A percentile compares a stretch with the other conserved stretches of the same genome.
These are phyloP conservation scores for Penicillium sp. DNA, from an alignment of 2,329 filamentous ascomycete species.

Conservation along the genomic window DNA sequence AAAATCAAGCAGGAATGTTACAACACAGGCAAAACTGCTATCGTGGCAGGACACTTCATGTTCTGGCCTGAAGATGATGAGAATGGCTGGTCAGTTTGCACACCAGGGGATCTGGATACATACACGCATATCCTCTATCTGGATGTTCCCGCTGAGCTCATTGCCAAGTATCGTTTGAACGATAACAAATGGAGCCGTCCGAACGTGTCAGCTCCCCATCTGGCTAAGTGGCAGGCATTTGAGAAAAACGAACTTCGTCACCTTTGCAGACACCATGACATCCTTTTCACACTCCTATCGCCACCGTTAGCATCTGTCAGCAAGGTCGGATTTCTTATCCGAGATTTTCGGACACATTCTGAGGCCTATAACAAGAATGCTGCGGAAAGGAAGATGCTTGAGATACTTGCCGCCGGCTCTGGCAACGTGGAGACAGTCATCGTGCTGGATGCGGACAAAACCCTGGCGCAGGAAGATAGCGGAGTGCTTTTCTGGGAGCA, in stretches of 20 bases:
- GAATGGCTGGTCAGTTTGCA: constrained; percentile 39
- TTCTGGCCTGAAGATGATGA: constrained; percentile 47
- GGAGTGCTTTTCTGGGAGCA: constrained; percentile 14
- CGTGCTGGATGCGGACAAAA: constrained; percentile 59
- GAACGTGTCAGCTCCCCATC: constrained; percentile 32
- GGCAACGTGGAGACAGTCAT: constrained; percentile 45
- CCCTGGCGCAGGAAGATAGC: constrained; percentile 43
- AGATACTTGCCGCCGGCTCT: constrained; percentile 22
- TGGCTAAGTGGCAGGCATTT: constrained; percentile 48
- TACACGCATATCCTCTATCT: constrained; percentile 62
- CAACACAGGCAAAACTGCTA: constrained; percentile 33
- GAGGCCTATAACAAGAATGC: background rate
- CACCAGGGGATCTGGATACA: constrained; percentile 43
- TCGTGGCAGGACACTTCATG: constrained; percentile 58
- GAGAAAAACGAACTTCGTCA: constrained; percentile 47
- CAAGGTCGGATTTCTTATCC: background rate
- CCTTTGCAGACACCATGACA: constrained; percentile 46
- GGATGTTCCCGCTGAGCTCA: constrained; percentile 35
- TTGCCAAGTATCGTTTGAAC: constrained; percentile 38
- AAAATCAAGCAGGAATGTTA: constrained; percentile 42
- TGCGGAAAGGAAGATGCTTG: constrained; percentile 29
- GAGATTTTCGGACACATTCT: background rate
- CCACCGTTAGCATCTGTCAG: background rate
- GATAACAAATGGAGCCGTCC: constrained; percentile 43
- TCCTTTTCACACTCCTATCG: constrained; percentile 44